Percentiles rank a stretch among this genome's conserved stretches.
Conservation (phyloP, 2,329 filamentous ascomycete genomes). For the Beauveria scarabaeidicola region DNA sequence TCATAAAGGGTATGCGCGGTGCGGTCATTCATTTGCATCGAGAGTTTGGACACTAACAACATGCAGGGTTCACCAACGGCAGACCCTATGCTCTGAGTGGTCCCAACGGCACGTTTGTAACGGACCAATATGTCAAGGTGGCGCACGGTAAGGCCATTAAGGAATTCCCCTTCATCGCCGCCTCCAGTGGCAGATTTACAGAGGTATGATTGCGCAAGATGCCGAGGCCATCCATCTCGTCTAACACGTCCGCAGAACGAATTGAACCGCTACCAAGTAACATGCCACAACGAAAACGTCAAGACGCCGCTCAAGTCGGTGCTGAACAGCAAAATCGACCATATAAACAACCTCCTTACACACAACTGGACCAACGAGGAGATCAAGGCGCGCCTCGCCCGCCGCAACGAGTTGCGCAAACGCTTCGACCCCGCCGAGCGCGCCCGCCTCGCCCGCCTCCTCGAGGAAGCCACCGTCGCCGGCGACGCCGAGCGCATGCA, state of each 20-base stretch:
- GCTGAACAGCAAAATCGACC: constrained; percentile 63
- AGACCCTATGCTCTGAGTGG: constrained; percentile 77
- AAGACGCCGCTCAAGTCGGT: constrained; percentile 64
- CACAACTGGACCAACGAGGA: constrained; percentile 78
- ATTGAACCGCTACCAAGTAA: constrained; percentile 70
- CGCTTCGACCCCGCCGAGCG: constrained; percentile 61
- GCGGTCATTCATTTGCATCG: not conserved
- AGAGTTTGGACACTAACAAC: constrained; percentile 12
- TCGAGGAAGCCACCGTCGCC: constrained; percentile 56
- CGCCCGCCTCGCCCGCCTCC: constrained; percentile 53
- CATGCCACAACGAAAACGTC: constrained; percentile 62
- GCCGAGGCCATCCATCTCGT: not conserved
- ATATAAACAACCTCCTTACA: constrained; percentile 71
- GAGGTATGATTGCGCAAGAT: constrained; percentile 46
- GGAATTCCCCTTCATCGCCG: constrained; percentile 83
- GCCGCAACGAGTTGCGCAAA: constrained; percentile 58
- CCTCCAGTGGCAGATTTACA: constrained; percentile 78
- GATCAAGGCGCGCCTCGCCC: constrained; percentile 68
- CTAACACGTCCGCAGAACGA: constrained; percentile 49
- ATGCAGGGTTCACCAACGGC: constrained; percentile 64
- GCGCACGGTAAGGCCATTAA: constrained; percentile 76
- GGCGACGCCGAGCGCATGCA: constrained; percentile 52
- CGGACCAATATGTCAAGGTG: constrained; percentile 74
- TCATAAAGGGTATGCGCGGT: constrained; percentile 63
- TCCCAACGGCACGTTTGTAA: constrained; percentile 69